phyloP scores from a whole-genome alignment of 106 monocot species.

The Dactylorhiza incarnata region DNA sequence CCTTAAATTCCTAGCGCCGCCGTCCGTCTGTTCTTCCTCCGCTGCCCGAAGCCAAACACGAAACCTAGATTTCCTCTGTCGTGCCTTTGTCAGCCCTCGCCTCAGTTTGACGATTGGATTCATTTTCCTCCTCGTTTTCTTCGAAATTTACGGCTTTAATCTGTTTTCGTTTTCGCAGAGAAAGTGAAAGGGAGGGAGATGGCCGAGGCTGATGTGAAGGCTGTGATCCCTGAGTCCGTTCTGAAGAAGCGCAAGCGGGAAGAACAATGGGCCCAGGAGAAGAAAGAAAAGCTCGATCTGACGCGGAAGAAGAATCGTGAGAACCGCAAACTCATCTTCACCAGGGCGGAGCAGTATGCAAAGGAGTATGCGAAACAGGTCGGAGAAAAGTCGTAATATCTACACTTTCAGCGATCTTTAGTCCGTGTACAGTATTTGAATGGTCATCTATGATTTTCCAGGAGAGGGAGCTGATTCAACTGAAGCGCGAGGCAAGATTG shows the following conservation, averaged over 20 bases:
- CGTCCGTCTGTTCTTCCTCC: background rate
- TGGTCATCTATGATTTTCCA: conserved; percentile 6
- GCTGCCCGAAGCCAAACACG: background rate
- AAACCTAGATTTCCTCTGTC: background rate
- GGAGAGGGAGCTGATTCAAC: conserved; percentile 54
- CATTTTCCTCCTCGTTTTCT: background rate
- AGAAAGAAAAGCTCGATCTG: conserved; percentile 31
- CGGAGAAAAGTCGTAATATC: background rate
- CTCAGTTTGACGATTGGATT: background rate
- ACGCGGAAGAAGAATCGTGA: conserved; percentile 40
- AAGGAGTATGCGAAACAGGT: conserved; percentile 54
- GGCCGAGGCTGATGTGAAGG: conserved; percentile 23
- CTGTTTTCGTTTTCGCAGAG: background rate
- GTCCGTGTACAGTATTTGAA: background rate
- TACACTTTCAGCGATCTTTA: background rate
- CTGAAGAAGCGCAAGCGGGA: conserved; percentile 67
- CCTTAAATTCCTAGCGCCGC: background rate
- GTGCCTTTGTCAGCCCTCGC: background rate
- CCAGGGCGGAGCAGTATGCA: conserved; percentile 40
- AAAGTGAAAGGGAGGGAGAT: conserved; percentile 15
- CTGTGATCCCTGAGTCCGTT: conserved; percentile 56
- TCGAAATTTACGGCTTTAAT: background rate
- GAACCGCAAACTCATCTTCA: conserved; percentile 51
- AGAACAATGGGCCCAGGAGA: conserved; percentile 50
- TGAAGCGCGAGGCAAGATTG: conserved; percentile 60